phyloP scores from a whole-genome alignment of 768 basidiomycete species.

The Boletus pseudopeckii region DNA sequence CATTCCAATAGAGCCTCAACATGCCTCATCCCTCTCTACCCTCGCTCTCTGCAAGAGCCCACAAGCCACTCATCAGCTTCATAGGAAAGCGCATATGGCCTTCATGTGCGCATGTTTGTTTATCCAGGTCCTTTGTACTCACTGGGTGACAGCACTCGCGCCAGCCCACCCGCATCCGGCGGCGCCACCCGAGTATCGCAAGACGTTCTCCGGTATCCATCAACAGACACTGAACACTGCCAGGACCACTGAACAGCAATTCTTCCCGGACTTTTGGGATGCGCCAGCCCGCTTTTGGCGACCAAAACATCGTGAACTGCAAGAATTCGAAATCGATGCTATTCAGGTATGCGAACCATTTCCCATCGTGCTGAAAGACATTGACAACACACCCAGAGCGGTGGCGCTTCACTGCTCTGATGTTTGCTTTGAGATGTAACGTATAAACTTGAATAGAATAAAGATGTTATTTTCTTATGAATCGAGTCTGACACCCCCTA shows the following conservation, averaged over 20 bases:
- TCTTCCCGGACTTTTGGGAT: slow-evolving; percentile 60
- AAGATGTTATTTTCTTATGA: neutral
- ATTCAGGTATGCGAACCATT: slow-evolving; percentile 46
- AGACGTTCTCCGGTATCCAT: slow-evolving; percentile 44
- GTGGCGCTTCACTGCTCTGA: slow-evolving; percentile 58
- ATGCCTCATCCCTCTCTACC: slow-evolving; percentile 37
- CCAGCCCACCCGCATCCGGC: slow-evolving; percentile 58
- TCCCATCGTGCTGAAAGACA: neutral
- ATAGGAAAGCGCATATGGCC: slow-evolving; percentile 56
- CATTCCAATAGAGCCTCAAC: neutral
- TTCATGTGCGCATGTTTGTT: slow-evolving; percentile 33
- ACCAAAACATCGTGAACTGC: slow-evolving; percentile 45
- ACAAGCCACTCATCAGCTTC: slow-evolving; percentile 62
- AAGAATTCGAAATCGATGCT: slow-evolving; percentile 61
- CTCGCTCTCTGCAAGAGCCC: slow-evolving; percentile 39
- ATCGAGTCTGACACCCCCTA: neutral
- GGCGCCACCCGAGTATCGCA: slow-evolving; percentile 59
- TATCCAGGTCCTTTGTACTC: neutral
- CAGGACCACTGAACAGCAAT: slow-evolving; percentile 5
- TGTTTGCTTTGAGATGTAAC: neutral
- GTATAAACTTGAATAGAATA: no score
- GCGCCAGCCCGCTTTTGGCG: slow-evolving; percentile 60
- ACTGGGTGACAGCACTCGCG: slow-evolving; percentile 32
- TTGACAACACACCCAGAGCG: slow-evolving; percentile 40
- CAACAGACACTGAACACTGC: slow-evolving; percentile 29